A percentile compares a stretch with the other conserved stretches of the same genome.
Conservation (phyloP, 148 eudicot genomes). For the Vaccinium darrowii region DNA sequence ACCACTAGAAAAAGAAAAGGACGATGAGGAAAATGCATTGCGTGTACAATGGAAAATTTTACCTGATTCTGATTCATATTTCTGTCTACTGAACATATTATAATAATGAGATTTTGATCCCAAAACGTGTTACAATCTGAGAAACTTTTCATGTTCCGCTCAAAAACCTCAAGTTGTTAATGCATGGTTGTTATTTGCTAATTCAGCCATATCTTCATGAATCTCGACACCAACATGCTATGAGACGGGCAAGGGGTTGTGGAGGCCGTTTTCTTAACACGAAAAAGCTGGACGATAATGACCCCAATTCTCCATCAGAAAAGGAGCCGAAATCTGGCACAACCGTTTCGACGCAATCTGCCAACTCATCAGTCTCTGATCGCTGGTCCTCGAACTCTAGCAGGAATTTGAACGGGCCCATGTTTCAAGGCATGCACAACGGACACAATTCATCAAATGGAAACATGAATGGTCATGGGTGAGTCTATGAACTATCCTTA, state of each 20-base stretch:
- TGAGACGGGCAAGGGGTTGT: conserved; percentile 73
- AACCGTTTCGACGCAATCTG: conserved; percentile 20
- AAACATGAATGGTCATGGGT: conserved; percentile 25
- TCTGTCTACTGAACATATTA: background rate
- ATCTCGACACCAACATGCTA: conserved; percentile 74
- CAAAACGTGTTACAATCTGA: background rate
- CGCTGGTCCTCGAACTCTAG: conserved; percentile 15
- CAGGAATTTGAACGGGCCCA: conserved; percentile 20
- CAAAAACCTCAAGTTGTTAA: background rate
- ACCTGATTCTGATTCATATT: too few relatives aligned
- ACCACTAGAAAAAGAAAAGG: too few relatives aligned
- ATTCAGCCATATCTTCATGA: conserved; percentile 78
- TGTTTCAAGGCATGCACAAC: conserved; percentile 26
- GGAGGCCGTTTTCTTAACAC: conserved; percentile 78
- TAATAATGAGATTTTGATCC: background rate
- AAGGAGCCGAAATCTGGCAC: conserved; percentile 22
- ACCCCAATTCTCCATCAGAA: conserved; percentile 25
- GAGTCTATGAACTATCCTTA: conserved; percentile 22
- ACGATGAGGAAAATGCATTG: background rate
- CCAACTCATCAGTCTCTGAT: conserved; percentile 31
- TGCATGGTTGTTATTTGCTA: background rate
- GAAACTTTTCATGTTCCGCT: background rate
- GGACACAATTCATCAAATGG: conserved; percentile 22
- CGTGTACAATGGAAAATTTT: too few relatives aligned
- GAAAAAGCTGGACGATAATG: conserved; percentile 37